Base-by-base conservation (phyloP, 148 eudicot genomes). In the Beta vulgaris region DNA sequence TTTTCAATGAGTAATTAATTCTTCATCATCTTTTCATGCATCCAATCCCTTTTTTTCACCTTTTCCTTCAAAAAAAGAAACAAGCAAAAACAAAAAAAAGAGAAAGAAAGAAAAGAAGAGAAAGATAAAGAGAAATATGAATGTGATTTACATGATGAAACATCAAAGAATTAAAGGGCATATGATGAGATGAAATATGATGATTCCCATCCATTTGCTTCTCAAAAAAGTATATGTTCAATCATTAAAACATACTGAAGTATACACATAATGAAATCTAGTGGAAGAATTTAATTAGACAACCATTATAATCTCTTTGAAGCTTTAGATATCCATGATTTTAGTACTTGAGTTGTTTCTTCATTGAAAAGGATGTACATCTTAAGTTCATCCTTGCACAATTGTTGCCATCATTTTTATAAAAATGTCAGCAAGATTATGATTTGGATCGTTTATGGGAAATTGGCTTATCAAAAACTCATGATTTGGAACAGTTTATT, bases 91-190 rank as follows among this genome's bases (percentile, higher is more conserved):
- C 26, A 57, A 39, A 11, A 7, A 55, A 26, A 7, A 40, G 7
- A 35, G 10, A 25, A 25, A 25, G 0, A 23, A 23, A 23, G 18
- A 40, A 43, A 40, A 43, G 43, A 9, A 7, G 3, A 53, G 8
- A 55, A 46, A 65, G 60, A 46, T 4, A 44, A 49, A 44, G 42
- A 58, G 10, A 59, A 21, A 44, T 6, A 31, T 36, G 39, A 36
- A 74, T 64, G 36, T 40, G 62, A 75, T 49, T 51, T 28, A 65
- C 70, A 48, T 65, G 78, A 75, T 75, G 49, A 43, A 69, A 75
- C 77, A 7, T 75, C 35, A 40, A 75, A 35, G 31, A 67, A 42
- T 25, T 66, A 54, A 55, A 75, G 72, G 72, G 40, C 46, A 74
- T 48, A 14, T 48, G n/a, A n/a, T n/a, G n/a, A n/a, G n/a, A n/a